Conservation (phyloP, 1,284 basidiomycete species). For the Boletus austroedulis region DNA sequence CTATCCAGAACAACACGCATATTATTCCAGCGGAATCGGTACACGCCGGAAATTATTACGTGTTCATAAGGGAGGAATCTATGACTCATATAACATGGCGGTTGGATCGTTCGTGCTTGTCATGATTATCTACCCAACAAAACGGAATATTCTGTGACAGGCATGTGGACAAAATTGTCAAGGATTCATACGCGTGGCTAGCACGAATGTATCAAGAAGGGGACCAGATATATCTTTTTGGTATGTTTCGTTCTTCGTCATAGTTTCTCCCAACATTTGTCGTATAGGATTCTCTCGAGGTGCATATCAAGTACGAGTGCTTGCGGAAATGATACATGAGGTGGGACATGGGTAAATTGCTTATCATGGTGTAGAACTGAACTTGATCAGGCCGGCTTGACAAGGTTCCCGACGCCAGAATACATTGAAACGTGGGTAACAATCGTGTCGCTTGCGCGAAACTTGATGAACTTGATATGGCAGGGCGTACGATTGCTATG, state of each 20-base stretch:
- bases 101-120: slow-evolving; percentile 22
- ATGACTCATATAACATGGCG: slow-evolving; percentile 23
- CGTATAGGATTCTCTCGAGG: slow-evolving; percentile 45
- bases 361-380: neutral
- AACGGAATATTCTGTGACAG: slow-evolving; percentile 6
- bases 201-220: slow-evolving; percentile 37
- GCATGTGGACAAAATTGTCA: slow-evolving; percentile 31
- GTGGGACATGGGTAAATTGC: slow-evolving; percentile 17
- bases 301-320: slow-evolving; percentile 44
- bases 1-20: slow-evolving; percentile 29
- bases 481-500: slow-evolving; percentile 42
- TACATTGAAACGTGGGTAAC: slow-evolving; percentile 23
- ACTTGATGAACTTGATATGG: neutral
- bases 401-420: slow-evolving; percentile 18
- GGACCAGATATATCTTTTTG: slow-evolving; percentile 45
- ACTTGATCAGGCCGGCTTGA: slow-evolving; percentile 22
- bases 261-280: neutral
- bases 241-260: slow-evolving; percentile 17
- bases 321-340: slow-evolving; percentile 43
- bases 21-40: slow-evolving; percentile 41
- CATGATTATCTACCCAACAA: neutral
- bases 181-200: slow-evolving; percentile 42
- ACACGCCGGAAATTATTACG: slow-evolving; percentile 27
- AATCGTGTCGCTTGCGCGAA: neutral
- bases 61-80: slow-evolving; percentile 14